Conservation (phyloP, 2,329 filamentous ascomycete species). For the Dendryphion nanum region DNA sequence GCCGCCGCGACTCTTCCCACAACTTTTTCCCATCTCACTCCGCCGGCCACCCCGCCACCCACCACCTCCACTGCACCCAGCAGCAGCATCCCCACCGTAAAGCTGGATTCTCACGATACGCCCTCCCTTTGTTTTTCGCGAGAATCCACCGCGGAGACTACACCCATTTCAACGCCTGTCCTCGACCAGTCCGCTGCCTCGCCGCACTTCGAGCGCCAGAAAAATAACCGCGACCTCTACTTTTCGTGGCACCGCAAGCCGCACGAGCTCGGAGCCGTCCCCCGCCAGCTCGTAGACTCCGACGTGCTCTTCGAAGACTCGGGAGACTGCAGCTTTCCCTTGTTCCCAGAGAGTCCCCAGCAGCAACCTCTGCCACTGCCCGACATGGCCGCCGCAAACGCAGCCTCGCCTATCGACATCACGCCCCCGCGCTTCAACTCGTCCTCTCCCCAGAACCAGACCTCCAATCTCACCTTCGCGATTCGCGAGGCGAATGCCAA, state of each 20-base stretch:
- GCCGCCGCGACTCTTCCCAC: constrained; percentile 1
- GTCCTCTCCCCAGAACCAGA: constrained; percentile 60
- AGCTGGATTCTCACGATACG: constrained; percentile 55
- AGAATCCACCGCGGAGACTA: constrained; percentile 53
- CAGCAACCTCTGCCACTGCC: constrained; percentile 11
- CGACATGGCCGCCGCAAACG: constrained; percentile 48
- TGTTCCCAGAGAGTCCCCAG: constrained; percentile 36
- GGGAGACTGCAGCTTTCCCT: constrained; percentile 41
- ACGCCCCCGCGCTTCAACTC: constrained; percentile 54
- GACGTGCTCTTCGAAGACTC: constrained; percentile 42
- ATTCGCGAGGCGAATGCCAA: constrained; percentile 48
- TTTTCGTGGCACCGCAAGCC: constrained; percentile 48
- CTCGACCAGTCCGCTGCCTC: constrained; percentile 39
- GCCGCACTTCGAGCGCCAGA: constrained; percentile 41
- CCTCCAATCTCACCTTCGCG: constrained; percentile 63
- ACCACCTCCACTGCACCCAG: constrained; percentile 1
- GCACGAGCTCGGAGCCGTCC: constrained; percentile 29
- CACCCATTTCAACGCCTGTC: constrained; percentile 46
- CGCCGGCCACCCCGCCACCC: not conserved
- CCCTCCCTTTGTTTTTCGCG: constrained; percentile 54
- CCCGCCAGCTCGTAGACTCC: constrained; percentile 25
- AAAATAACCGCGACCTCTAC: constrained; percentile 43
- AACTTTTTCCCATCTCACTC: not conserved
- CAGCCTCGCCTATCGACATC: constrained; percentile 60
- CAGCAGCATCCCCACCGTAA: constrained; percentile 36